Conservation (phyloP, 352 stramenopile genomes). For the Saprolegnia diclina region DNA sequence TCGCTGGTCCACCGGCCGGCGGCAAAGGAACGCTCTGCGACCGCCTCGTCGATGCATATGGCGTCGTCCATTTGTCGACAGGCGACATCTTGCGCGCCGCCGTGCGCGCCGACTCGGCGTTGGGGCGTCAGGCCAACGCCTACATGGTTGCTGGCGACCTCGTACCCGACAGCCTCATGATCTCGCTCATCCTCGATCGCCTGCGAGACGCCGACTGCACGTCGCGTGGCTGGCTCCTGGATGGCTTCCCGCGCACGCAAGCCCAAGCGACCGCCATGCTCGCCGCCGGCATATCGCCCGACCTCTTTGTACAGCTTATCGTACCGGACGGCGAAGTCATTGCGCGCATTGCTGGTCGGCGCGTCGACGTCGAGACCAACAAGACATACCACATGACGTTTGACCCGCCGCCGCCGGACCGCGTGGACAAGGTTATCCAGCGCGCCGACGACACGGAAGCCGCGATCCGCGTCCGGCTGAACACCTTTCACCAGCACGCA, state of each 20-base stretch:
- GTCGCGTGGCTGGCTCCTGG: slow-evolving; percentile 81
- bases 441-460: slow-evolving; percentile 90
- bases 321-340: slow-evolving; percentile 94
- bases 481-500: slow-evolving; percentile 81
- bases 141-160: slow-evolving; percentile 50
- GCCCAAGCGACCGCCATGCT: slow-evolving; percentile 79
- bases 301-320: slow-evolving; percentile 90
- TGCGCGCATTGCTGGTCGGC: slow-evolving; percentile 93
- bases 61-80: slow-evolving; percentile 87
- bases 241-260: slow-evolving; percentile 87
- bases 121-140: slow-evolving; percentile 36
- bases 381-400: slow-evolving; percentile 97
- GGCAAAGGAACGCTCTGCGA: slow-evolving; percentile 97
- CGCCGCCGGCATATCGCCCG: slow-evolving; percentile 69
- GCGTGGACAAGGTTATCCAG: slow-evolving; percentile 64
- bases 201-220: slow-evolving; percentile 74
- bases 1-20: slow-evolving; percentile 72
- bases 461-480: slow-evolving; percentile 85
- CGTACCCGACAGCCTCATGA: slow-evolving; percentile 46
- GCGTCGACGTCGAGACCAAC: slow-evolving; percentile 91
- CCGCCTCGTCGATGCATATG: slow-evolving; percentile 72
- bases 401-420: slow-evolving; percentile 83
- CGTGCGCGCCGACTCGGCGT: slow-evolving; percentile 45
- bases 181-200: slow-evolving; percentile 56
- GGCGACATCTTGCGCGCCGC: slow-evolving; percentile 88